Base-by-base conservation (phyloP, 768 basidiomycete species). In the Lentinula guzmanii region DNA sequence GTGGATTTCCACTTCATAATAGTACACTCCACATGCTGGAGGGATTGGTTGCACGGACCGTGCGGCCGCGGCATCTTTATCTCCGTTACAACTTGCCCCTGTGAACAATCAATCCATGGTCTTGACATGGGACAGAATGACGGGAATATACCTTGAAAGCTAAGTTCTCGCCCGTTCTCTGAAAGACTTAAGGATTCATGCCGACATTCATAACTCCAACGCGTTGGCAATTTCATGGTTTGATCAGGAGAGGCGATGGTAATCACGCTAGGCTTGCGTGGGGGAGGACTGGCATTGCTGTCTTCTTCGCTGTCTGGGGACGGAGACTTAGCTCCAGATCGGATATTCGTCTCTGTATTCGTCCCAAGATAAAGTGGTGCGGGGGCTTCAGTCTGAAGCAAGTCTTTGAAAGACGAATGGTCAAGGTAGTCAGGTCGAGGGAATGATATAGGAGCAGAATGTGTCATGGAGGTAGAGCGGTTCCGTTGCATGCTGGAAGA, bases 1-100 rank as follows among this genome's bases (percentile, higher is more conserved):
- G 5, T 89, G 70, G 51, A 98, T 85, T 67, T 90, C 85, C 5
- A 94, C 86, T 76, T 99, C 96, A 70, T 89, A 99, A 72, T 98
- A 99, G 70, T 93, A 96, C 59, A 98, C 86, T 24, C 95, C 97
- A 66, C 91, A 91, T 10, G 89, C 86, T 0, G 87, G 79, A 1
- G 95, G 95, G 52, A 96, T 89, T 1, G 89, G 83, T 65, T 85
- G 76, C 48, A 82, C 83, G 0, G 95, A 86, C 55, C 93, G 83
- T 4, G 91, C 90, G 45, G 94, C 81, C 10, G 92, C 91, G 0
- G 93, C 93, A 60, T 96, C 94, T 62, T 85, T 85, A 60, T 95
- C 92, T 37, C 84, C 85, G 56, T 74, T 80, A 61, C 77, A 78
- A 8, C 81, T 78, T 11, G 79, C 73, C 59, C 86, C 85, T 82